Base-by-base conservation (phyloP, 176 grass and related monocot species). In the Elaeis guineensis region DNA sequence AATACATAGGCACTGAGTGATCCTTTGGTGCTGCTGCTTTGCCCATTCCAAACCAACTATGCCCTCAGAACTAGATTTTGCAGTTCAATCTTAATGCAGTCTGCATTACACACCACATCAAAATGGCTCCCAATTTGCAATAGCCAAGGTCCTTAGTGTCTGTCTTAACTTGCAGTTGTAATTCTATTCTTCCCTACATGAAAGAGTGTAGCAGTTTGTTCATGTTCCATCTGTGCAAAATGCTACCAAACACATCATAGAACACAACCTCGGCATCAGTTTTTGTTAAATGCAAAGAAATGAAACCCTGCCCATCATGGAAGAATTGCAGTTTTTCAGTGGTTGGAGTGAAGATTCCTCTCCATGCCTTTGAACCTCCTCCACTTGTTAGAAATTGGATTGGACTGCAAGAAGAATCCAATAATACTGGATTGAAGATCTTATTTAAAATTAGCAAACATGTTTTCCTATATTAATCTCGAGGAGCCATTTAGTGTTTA, bases 321-420 rank as follows among this genome's bases (percentile, higher is more conserved):
- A 55, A 55, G 17, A 55, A 55, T 4, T 55, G 16, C 19, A 55
- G 54, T 19, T 55, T 55, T 55, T 55, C 54, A 22, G n/a, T 18
- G 5, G 54, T 19, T 19, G 54, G 54, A 55, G 6, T 55, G 19
- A 20, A 55, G 17, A 55, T 55, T 18, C 54, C 54, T 55, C 54
- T 21, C 54, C 54, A 55, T 22, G 54, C 54, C 21, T 55, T 55
- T 22, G 54, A 55, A 55, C 54, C 54, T 8, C 53, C 53, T 55
- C 54, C 54, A 55, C 54, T 55, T 55, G 54, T 55, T 55, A 55
- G 54, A 55, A 55, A 55, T 21, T 55, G 54, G n/a, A 55, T 21
- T 55, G 54, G 7, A 55, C 54, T 55, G 54, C 54, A 55, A 9
- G 8, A 55, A 9, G 21, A 18, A 55, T 18, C 18, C 18, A 54